phyloP scores from a whole-genome alignment of 2,329 filamentous ascomycete species.

The Fusarium agapanthi region DNA sequence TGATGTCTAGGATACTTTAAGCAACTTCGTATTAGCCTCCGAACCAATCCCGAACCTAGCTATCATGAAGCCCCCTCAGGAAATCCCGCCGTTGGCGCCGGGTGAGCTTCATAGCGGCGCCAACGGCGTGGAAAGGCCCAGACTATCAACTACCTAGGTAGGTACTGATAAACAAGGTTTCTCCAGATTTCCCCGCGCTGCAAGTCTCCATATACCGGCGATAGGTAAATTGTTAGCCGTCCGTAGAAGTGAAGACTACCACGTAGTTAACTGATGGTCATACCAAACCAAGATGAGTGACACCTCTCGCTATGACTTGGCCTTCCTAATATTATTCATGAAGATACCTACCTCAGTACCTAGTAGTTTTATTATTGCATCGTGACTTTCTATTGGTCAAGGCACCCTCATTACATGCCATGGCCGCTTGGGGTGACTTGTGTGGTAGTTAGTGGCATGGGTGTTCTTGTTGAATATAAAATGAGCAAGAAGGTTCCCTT shows the following conservation, averaged over 20 bases:
- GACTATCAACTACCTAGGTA: too few species aligned
- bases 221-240: background rate
- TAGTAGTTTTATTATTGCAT: background rate
- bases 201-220: background rate
- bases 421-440: too few species aligned
- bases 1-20: background rate
- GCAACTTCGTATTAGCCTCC: background rate
- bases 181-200: background rate
- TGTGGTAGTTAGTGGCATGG: background rate
- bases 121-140: background rate
- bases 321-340: background rate
- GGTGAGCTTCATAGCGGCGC: background rate
- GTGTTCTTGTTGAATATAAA: background rate
- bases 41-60: background rate
- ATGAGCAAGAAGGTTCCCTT: background rate
- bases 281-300: background rate
- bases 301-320: background rate
- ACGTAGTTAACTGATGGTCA: background rate
- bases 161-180: background rate
- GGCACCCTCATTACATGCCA: background rate
- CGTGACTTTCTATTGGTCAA: background rate
- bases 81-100: background rate
- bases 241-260: background rate
- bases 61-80: background rate
- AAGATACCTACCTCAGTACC: background rate